Conservation (phyloP, 1,284 basidiomycete genomes). For the Apiotrichum laibachii region DNA sequence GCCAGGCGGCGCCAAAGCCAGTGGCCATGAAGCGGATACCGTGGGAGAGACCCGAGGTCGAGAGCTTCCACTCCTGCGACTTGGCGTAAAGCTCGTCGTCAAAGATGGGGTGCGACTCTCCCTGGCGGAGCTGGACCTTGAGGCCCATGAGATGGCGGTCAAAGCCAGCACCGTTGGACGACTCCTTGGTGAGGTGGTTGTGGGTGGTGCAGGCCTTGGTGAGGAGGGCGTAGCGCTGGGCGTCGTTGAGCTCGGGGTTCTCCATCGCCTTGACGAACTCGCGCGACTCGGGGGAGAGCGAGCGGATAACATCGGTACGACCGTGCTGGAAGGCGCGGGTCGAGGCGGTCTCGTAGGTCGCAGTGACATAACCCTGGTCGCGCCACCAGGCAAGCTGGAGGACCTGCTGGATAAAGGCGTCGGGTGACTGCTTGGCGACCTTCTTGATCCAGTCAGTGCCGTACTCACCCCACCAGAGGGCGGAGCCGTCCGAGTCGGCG, state of each 20-base stretch:
- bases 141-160: slow-evolving; percentile 91
- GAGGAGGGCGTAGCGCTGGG: slow-evolving; percentile 59
- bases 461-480: slow-evolving; percentile 81
- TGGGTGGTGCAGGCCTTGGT: slow-evolving; percentile 71
- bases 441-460: slow-evolving; percentile 89
- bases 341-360: slow-evolving; percentile 92
- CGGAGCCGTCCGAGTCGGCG: slow-evolving; percentile 76
- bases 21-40: slow-evolving; percentile 87
- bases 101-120: slow-evolving; percentile 60
- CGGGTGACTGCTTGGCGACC: slow-evolving; percentile 73
- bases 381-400: slow-evolving; percentile 90
- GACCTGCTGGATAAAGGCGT: slow-evolving; percentile 90
- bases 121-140: slow-evolving; percentile 61
- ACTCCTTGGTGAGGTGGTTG: slow-evolving; percentile 70
- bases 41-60: slow-evolving; percentile 84
- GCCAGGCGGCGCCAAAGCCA: slow-evolving; percentile 76
- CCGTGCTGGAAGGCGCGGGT: slow-evolving; percentile 89
- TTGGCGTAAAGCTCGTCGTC: slow-evolving; percentile 73
- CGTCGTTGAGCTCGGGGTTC: slow-evolving; percentile 45
- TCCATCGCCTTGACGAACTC: slow-evolving; percentile 79
- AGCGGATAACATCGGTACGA: slow-evolving; percentile 87
- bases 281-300: slow-evolving; percentile 71
- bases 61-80: slow-evolving; percentile 84
- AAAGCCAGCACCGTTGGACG: slow-evolving; percentile 78
- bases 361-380: slow-evolving; percentile 72